Evolutionary conservation across 768 basidiomycete genomes (phyloP), one percentile per base, ranked within the genome.

Genomic region (Kwoniella dejecticola): DNA sequence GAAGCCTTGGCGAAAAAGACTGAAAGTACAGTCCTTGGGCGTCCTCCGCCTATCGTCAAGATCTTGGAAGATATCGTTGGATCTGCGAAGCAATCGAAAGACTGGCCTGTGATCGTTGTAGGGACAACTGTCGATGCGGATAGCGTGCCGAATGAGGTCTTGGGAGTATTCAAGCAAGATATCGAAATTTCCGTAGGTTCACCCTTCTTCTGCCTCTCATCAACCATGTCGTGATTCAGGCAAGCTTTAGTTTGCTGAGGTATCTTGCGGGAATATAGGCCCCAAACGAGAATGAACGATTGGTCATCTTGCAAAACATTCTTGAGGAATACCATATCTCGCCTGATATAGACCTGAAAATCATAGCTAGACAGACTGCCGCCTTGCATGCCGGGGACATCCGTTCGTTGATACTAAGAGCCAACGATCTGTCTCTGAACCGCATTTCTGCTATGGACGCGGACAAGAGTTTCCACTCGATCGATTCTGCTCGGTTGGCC

Each of bases 301-400:
- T 84, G 40, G 82, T 81, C 53, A 85, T 91, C 40, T 81, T 95
- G 24, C 64, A 74, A 3, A 80, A 79, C 31, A 68, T 86, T 23
- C 75, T 87, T 4, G 61, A 74, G 2, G 77, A 79, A 11, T 75
- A 77, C 24, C 49, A 64, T 0, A 69, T 93, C 31, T 84, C 87
- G 0, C 84, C 89, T 0, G 96, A 99, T 79, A 87, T 96, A 2
- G 88, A 88, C 7, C 59, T 95, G n/a, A 76, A 80, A 33, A 76
- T 79, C 4, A 67, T 98, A 3, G 91, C 96, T 3, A 84, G 85
- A 2, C 90, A 95, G 72, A 95, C 94, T 3, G 96, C 96, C 15
- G 93, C 93, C 1, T 81, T 99, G 5, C 86, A 91, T 26, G 89
- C 91, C 2, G 84, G 82, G 13, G 96, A 98, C 77, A 82, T 98